Conservation (phyloP, 106 monocot genomes). For the Acorus calamus region DNA sequence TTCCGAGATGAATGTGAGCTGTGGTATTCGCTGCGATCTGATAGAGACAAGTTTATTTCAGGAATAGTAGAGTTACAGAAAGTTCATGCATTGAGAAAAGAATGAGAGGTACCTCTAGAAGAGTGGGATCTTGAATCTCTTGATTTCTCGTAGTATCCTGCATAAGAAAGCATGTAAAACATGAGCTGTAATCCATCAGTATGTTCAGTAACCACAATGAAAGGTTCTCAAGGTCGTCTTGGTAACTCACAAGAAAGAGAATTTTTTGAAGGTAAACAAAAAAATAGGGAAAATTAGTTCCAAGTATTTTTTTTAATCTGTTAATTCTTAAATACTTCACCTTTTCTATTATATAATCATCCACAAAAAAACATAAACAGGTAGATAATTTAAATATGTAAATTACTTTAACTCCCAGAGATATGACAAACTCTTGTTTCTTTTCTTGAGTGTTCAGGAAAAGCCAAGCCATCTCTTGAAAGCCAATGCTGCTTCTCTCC, state of each 20-base stretch:
- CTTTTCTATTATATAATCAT: slow-evolving; percentile 2
- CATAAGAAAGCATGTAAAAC: not conserved
- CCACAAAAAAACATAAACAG: too few species aligned
- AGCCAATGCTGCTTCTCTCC: slow-evolving; percentile 11
- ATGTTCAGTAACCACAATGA: too few species aligned
- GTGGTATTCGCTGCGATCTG: slow-evolving; percentile 52
- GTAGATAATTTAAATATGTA: too few species aligned
- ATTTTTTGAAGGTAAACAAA: not conserved
- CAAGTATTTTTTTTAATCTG: too few species aligned
- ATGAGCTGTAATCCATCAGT: not conserved
- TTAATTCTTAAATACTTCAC: not conserved
- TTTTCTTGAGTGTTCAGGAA: too few species aligned
- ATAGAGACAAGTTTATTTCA: slow-evolving; percentile 3
- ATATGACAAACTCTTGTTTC: too few species aligned
- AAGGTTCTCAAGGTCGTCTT: not conserved
- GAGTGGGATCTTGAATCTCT: slow-evolving; percentile 54
- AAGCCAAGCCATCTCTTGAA: too few species aligned
- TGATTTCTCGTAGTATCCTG: slow-evolving; percentile 50
- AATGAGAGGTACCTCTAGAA: slow-evolving; percentile 36
- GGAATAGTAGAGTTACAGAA: not conserved
- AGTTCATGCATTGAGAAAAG: slow-evolving; percentile 10
- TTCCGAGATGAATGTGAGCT: slow-evolving; percentile 39
- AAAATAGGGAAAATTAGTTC: not conserved
- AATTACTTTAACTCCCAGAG: too few species aligned
- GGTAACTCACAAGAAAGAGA: too few species aligned